phyloP scores from a whole-genome alignment of 2,329 filamentous ascomycete genomes.

The Calonectria henricotiae region DNA sequence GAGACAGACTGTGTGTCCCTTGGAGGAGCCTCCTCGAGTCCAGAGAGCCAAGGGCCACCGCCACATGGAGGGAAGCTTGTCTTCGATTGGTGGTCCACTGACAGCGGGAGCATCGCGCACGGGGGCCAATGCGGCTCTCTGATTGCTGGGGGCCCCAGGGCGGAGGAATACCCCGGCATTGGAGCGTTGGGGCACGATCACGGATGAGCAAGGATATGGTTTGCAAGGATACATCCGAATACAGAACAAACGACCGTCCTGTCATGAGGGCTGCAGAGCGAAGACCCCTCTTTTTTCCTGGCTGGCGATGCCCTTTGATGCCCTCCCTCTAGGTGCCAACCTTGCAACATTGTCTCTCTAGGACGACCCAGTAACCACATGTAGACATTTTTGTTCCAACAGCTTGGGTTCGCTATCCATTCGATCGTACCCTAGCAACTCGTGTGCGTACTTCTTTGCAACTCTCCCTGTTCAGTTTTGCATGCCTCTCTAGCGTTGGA shows the following conservation, averaged over 20 bases:
- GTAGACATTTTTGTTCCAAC: constrained; percentile 9
- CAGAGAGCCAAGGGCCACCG: constrained; percentile 49
- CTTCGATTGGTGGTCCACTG: constrained; percentile 55
- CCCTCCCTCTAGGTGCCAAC: constrained; percentile 8
- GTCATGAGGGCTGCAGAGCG: neutral
- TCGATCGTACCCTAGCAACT: constrained; percentile 18
- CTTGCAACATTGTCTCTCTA: neutral
- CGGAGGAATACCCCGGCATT: constrained; percentile 29
- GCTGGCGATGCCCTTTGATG: constrained; percentile 17
- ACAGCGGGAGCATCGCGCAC: constrained; percentile 53
- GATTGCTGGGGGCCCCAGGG: constrained; percentile 51
- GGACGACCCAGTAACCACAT: neutral
- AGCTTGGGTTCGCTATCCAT: constrained; percentile 11
- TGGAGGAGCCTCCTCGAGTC: constrained; percentile 39
- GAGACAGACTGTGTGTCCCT: constrained; percentile 18
- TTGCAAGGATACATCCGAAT: constrained; percentile 20
- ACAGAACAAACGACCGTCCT: constrained; percentile 8
- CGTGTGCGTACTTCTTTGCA: constrained; percentile 9
- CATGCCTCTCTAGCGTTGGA: constrained; percentile 18
- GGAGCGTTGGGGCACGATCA: constrained; percentile 11
- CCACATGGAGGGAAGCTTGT: constrained; percentile 53
- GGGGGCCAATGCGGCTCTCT: constrained; percentile 52
- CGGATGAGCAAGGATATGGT: constrained; percentile 5
- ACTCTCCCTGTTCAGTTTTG: constrained; percentile 22
- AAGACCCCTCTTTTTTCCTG: constrained; percentile 1